Percentiles rank a stretch among this genome's conserved stretches.
These are phyloP conservation scores for Mastigamoeba balamuthi DNA, from an alignment of 78 protist genomes.

Conservation along the genomic window DNA sequence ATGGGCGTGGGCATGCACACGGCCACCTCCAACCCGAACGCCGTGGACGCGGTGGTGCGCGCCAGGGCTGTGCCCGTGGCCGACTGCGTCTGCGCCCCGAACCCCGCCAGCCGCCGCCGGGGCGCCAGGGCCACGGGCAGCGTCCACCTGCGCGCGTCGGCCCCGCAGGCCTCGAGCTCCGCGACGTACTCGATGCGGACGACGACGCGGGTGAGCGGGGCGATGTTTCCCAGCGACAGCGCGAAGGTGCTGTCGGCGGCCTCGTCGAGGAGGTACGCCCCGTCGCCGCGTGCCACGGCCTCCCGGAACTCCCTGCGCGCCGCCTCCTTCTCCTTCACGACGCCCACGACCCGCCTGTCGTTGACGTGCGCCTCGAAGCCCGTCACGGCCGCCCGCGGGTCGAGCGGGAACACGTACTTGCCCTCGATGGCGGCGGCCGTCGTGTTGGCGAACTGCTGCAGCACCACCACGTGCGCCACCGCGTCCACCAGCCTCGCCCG, in stretches of 20 bases:
- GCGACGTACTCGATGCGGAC: too few species aligned
- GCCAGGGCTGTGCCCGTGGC: too few species aligned
- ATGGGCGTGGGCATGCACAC: conserved; percentile 30
- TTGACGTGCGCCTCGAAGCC: conserved; percentile 68
- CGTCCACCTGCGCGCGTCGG: too few species aligned
- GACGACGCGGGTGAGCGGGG: conserved; percentile 27
- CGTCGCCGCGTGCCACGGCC: conserved; percentile 59
- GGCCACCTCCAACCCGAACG: neutral
- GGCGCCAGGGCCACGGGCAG: too few species aligned
- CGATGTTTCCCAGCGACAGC: conserved; percentile 72
- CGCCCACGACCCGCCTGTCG: conserved; percentile 58
- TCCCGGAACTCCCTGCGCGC: conserved; percentile 54
- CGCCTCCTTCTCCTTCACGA: conserved; percentile 68
- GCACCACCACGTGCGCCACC: neutral
- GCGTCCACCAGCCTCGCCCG: neutral
- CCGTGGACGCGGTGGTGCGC: too few species aligned
- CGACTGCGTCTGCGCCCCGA: too few species aligned
- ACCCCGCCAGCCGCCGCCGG: too few species aligned
- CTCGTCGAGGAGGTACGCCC: conserved; percentile 66
- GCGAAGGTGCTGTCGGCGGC: conserved; percentile 63
- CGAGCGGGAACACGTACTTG: conserved; percentile 73
- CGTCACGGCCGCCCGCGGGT: conserved; percentile 73
- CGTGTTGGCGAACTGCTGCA: conserved; percentile 55
- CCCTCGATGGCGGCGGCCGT: conserved; percentile 31
- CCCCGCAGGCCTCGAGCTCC: too few species aligned